phyloP scores from a whole-genome alignment of 2,329 filamentous ascomycete species.

The Neocatenulostroma microsporum region DNA sequence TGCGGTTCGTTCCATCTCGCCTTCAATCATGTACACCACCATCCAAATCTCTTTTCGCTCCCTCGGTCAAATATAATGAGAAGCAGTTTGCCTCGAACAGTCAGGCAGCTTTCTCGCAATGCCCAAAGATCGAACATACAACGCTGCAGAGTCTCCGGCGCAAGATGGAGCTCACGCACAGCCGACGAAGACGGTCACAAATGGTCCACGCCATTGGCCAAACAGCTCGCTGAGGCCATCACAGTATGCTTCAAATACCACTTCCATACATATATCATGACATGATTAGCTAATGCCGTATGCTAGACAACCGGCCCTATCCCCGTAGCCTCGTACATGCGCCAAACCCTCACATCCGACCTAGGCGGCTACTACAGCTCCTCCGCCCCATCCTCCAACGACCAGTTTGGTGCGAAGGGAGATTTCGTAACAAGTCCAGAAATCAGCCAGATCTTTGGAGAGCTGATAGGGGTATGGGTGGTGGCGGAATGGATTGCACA shows the following conservation, averaged over 20 bases:
- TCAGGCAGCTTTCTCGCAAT: constrained; percentile 19
- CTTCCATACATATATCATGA: neutral
- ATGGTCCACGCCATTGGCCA: constrained; percentile 91
- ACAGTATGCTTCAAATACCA: constrained; percentile 61
- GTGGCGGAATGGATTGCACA: constrained; percentile 96
- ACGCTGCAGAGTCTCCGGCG: constrained; percentile 20
- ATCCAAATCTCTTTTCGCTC: no score
- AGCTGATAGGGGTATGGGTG: constrained; percentile 89
- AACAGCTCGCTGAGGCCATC: constrained; percentile 78
- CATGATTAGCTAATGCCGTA: neutral
- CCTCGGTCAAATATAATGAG: constrained; percentile 19
- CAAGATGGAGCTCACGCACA: constrained; percentile 35
- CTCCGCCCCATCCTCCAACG: constrained; percentile 58
- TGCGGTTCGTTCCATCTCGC: neutral
- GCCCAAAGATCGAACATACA: constrained; percentile 6
- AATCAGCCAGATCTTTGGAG: constrained; percentile 94
- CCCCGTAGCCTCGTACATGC: constrained; percentile 91
- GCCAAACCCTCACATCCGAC: constrained; percentile 90
- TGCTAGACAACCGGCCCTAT: constrained; percentile 80
- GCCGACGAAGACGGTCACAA: constrained; percentile 31
- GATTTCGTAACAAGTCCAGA: constrained; percentile 97
- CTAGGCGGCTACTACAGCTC: constrained; percentile 90
- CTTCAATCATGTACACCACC: neutral
- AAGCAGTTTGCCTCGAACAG: constrained; percentile 19
- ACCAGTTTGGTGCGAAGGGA: constrained; percentile 86